Conservation (phyloP, 345 rosid genomes). For the Pistacia vera region DNA sequence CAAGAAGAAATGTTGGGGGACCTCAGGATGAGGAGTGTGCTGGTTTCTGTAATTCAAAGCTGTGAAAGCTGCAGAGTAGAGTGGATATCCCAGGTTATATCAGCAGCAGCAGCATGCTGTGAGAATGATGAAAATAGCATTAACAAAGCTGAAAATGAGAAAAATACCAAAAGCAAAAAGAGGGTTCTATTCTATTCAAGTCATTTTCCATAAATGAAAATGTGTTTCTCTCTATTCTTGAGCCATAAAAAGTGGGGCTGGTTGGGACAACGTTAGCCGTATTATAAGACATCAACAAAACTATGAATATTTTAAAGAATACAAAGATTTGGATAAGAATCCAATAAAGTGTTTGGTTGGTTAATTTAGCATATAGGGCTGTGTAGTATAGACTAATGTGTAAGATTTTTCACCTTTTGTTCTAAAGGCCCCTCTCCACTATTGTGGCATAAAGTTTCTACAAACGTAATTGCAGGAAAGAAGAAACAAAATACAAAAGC, state of each 20-base stretch:
- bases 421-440: too few species aligned
- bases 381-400: background rate
- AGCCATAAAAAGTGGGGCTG: background rate
- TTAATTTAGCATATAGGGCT: background rate
- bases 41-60: background rate
- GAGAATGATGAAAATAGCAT: background rate
- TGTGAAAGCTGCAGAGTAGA: background rate
- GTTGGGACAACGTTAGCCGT: background rate
- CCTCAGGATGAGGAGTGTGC: background rate
- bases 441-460: too few species aligned
- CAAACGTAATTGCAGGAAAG: too few species aligned
- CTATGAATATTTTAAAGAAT: background rate
- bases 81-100: background rate
- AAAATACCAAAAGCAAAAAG: background rate
- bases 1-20: background rate
- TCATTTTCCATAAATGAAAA: background rate
- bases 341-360: background rate
- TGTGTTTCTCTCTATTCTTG: background rate
- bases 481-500: background rate
- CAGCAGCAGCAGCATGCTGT: background rate
- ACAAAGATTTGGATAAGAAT: conserved; percentile 9
- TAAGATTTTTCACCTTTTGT: background rate
- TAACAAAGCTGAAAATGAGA: background rate
- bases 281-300: background rate
- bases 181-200: background rate